Base-by-base conservation (phyloP, 768 basidiomycete species). In the Russula foetens region DNA sequence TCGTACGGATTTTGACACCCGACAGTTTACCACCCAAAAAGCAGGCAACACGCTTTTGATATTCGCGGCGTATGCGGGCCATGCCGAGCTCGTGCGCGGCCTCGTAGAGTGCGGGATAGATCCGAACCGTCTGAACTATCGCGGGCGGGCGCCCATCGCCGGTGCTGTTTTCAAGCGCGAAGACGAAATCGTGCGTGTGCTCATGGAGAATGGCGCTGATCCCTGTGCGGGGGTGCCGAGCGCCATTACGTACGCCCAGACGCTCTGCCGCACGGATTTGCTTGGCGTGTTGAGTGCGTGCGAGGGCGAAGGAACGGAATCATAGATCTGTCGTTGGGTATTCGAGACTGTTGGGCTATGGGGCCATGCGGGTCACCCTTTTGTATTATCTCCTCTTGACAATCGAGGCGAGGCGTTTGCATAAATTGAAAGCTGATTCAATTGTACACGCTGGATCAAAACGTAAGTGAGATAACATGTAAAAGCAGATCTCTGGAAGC, bases 41-140 rank as follows among this genome's bases (percentile, higher is more conserved):
- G n/a, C n/a, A n/a, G 89, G 90, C 23, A 90, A 91, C 69, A 88
- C 87, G 5, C 75, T 92, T 7, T 74, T 91, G 55, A 91, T 91
- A 87, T 80, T 90, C 53, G 84, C 85, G 3, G 81, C 88, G 2
- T 91, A 91, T 68, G 73, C 82, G 23, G 88, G 88, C 1, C 85
- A 90, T 65, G 70, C 73, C 0, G 72, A 76, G 2, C 79, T 87
- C 21, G 74, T 81, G 1, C 73, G 74, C 48, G 77, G 76, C 15
- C 77, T 92, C 28, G 71, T 90, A 49, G 66, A 72, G 7, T 76
- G 79, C 35, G 80, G 80, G 2, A 86, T 81, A 41, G 86, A 90
- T 69, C 81, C 84, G 2, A 84, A 89, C 66, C 75, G 82, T 12
- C 67, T 83, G 53, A 92, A 92, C 70, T 87, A 90, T 65, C 76